Conservation (phyloP, 495 filamentous ascomycete species). For the Penicillium diatomitis region DNA sequence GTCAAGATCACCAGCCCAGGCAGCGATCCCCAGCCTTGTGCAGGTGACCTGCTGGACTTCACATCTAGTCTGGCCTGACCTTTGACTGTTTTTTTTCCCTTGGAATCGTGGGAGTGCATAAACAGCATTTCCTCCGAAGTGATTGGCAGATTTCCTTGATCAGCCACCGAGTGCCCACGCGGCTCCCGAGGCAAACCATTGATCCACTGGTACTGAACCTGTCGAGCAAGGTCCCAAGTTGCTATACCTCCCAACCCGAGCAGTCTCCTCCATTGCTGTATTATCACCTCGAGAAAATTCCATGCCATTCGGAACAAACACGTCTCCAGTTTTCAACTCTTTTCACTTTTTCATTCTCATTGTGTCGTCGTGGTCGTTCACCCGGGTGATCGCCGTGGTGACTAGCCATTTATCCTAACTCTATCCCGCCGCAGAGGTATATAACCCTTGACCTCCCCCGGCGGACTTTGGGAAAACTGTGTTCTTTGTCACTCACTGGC, state of each 20-base stretch:
- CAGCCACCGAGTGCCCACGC: neutral
- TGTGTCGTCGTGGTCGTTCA: conserved; percentile 1
- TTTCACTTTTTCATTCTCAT: too few species aligned
- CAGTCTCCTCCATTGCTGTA: neutral
- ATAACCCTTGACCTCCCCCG: conserved; percentile 6
- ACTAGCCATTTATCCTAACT: conserved; percentile 1
- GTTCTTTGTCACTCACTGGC: conserved; percentile 1
- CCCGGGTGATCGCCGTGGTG: conserved; percentile 12
- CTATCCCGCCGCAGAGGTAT: conserved; percentile 8
- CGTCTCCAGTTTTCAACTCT: too few species aligned
- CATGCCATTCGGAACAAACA: neutral
- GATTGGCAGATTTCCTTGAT: neutral
- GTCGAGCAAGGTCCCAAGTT: too few species aligned
- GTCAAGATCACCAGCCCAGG: too few species aligned
- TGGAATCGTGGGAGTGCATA: neutral
- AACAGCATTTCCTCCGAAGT: neutral
- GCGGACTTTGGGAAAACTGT: neutral
- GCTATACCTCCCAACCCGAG: too few species aligned
- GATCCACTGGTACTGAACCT: too few species aligned
- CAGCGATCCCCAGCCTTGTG: too few species aligned
- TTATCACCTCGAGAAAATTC: neutral
- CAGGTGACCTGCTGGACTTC: too few species aligned
- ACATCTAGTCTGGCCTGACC: too few species aligned
- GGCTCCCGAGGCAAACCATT: neutral
- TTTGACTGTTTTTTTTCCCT: too few species aligned